Evolutionary conservation across 805 yeast species (phyloP), one percentile per base, ranked within the genome.

Genomic region (Vanderwaltozyma yarrowii): DNA sequence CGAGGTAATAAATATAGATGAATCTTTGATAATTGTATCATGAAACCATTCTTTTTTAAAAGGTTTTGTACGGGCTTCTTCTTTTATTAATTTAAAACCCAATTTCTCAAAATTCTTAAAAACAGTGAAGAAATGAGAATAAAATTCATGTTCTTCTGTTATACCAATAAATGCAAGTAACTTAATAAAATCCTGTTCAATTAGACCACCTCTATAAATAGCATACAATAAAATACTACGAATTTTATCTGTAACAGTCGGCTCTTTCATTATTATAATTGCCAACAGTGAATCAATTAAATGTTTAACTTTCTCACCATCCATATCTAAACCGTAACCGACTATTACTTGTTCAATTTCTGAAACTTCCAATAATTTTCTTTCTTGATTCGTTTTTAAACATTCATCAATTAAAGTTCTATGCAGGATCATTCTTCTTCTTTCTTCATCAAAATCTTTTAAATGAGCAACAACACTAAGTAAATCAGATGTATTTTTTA

Each of bases 281-380:
- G 62, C 67, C 21, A 88, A 65, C 39, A 87, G 61, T 26, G 72
- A 74, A 36, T 76, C 81, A 24, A 81, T 77, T 18, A 83, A 61
- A 37, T 71, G 68, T 47, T 73, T 73, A 32, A 71, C 70, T 46
- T 73, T 73, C 20, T 70, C 70, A 3, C 89, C 87, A 45, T 84
- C 82, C 33, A 77, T 66, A 39, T 76, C 78, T 3, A 71, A 58
- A 17, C 94, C 94, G 31, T 75, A 74, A 4, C 86, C 83, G 4
- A 81, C 74, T 45, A 87, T 69, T 15, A 78, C 73, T 61, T 88
- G 96, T 60, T 92, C 97, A 41, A 87, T 70, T 45, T 84, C 92
- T 1, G 95, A 85, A 15, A 83, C 67, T 42, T 76, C 85, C 8
- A 80, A 76, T 45, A 86, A 61, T 44, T 73, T 69, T 43, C 76